Evolutionary conservation across 2,329 filamentous ascomycete genomes (phyloP), one percentile per base, ranked within the genome.

Genomic region (Parasarocladium wereldwijsianum): DNA sequence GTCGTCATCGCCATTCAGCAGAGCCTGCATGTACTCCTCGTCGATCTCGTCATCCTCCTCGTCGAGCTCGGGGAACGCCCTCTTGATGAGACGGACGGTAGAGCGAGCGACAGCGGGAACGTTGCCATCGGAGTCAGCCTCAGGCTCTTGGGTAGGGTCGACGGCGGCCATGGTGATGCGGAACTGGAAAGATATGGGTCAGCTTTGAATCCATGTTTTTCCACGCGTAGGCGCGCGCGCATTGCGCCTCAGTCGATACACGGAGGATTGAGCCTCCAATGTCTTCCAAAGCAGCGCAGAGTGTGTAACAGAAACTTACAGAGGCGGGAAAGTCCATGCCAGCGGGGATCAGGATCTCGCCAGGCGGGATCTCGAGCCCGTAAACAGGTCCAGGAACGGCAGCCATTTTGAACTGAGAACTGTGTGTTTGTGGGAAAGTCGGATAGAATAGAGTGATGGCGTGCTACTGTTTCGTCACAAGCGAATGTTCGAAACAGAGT

Each of bases 161-260:
- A 98, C 78, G 41, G 90, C 90, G 47, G 92, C 90, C 90, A 98
- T 98, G 47, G 86, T 96, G 50, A 98, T 84, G 54, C 84, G 84
- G 62, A 94, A 92, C 86, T 93, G 47, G 17, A 23, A 32, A 19
- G n/a, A n/a, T n/a, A n/a, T n/a, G n/a, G n/a, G n/a, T n/a, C n/a
- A n/a, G n/a, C n/a, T n/a, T n/a, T n/a, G n/a, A n/a, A n/a, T n/a
- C n/a, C n/a, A n/a, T n/a, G n/a, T n/a, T n/a, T n/a, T n/a, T n/a
- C n/a, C n/a, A n/a, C n/a, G n/a, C n/a, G n/a, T n/a, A n/a, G n/a
- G n/a, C n/a, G n/a, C n/a, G n/a, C n/a, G n/a, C n/a, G n/a, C n/a
- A n/a, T n/a, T n/a, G n/a, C n/a, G n/a, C n/a, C n/a, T n/a, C n/a
- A n/a, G n/a, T n/a, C n/a, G n/a, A n/a, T n/a, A n/a, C n/a, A n/a